phyloP scores from a whole-genome alignment of 2,329 filamentous ascomycete species.

The Ceratocystis harringtonii region DNA sequence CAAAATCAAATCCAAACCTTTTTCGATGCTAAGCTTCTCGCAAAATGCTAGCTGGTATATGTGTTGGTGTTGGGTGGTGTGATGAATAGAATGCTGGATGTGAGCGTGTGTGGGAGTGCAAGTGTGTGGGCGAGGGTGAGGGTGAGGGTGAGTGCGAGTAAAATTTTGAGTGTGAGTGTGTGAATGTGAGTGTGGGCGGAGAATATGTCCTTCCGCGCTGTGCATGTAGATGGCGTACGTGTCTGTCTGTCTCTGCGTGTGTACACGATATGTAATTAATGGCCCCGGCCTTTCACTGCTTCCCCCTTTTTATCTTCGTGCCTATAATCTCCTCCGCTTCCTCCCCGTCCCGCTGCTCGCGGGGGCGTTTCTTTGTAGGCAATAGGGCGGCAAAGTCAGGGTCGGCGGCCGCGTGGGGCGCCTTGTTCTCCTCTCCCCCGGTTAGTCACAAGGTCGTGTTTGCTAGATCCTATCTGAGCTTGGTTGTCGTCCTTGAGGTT shows the following conservation, averaged over 20 bases:
- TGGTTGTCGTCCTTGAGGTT: conserved; percentile 9
- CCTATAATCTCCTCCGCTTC: background rate
- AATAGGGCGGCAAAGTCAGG: background rate
- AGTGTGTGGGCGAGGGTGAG: background rate
- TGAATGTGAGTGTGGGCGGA: background rate
- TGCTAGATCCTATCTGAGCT: conserved; percentile 9
- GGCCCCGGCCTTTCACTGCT: background rate
- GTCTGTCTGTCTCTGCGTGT: no score
- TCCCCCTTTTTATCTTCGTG: background rate
- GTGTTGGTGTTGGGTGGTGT: background rate
- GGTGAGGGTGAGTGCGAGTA: background rate
- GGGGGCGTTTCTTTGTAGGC: no score
- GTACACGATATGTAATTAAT: no score
- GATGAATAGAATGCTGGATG: background rate
- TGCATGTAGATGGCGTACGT: no score
- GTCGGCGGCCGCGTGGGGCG: background rate
- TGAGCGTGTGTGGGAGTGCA: background rate
- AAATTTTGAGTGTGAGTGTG: background rate
- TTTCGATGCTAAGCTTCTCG: background rate
- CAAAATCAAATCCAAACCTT: conserved; percentile 6
- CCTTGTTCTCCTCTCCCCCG: background rate
- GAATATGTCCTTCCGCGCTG: no score
- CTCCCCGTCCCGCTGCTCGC: background rate
- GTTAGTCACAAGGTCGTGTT: background rate
- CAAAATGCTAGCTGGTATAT: background rate